Percentiles rank a stretch among this genome's conserved stretches.
phyloP scores from a whole-genome alignment of 257 asterid genomes.

The Striga asiatica region DNA sequence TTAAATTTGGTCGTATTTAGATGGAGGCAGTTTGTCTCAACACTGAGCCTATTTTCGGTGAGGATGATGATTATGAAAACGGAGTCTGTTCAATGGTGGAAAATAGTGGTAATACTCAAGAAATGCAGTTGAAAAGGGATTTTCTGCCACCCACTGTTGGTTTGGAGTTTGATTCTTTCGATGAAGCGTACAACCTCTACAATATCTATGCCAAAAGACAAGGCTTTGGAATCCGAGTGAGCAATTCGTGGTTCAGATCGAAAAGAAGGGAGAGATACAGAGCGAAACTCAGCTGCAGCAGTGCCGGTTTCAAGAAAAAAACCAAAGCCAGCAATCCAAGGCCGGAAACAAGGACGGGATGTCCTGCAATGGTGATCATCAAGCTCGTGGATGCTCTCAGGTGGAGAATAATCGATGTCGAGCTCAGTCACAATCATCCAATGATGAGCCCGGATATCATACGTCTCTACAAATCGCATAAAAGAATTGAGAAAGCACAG shows the following conservation, averaged over 20 bases:
- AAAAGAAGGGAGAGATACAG: constrained; percentile 52
- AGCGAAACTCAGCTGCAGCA: constrained; percentile 59
- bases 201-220: constrained; percentile 48
- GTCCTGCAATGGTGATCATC: constrained; percentile 51
- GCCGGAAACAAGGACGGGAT: constrained; percentile 59
- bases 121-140: constrained; percentile 17
- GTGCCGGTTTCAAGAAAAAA: constrained; percentile 58
- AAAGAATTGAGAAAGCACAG: constrained; percentile 34
- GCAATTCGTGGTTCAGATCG: constrained; percentile 61
- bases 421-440: constrained; percentile 50
- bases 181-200: constrained; percentile 49
- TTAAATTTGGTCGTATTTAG: too few relatives aligned
- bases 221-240: constrained; percentile 55
- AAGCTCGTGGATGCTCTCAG: constrained; percentile 43
- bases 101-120: constrained; percentile 18
- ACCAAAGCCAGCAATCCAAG: constrained; percentile 48
- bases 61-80: constrained; percentile 31
- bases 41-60: too few relatives aligned
- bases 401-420: constrained; percentile 52
- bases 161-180: constrained; percentile 48
- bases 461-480: constrained; percentile 54
- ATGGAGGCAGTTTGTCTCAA: too few relatives aligned
- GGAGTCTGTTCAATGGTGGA: constrained; percentile 28
- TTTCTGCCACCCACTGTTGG: constrained; percentile 31
- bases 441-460: constrained; percentile 45